Base-by-base conservation (phyloP, 129 eudicot genomes). In the Tagetes erecta region DNA sequence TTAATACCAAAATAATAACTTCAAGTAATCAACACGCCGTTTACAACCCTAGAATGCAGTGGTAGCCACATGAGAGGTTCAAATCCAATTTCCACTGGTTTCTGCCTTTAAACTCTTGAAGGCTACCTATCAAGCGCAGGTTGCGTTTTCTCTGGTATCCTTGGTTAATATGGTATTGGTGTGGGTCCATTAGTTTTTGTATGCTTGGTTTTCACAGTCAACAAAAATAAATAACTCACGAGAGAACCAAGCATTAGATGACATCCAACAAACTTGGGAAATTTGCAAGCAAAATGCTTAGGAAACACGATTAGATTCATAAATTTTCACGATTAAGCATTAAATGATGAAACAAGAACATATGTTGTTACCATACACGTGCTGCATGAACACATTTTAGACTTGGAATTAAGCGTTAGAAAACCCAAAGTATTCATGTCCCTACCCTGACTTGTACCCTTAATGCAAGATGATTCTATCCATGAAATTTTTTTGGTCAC, bases 191-290 rank as follows among this genome's bases (percentile, higher is more conserved):
- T 20, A 20, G 38, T 58, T 30, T 58, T 1, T 5, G 2, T 1
- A 39, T 31, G 64, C 36, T 13, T 1, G 1, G 39, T 31, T 55
- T 5, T 58, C 64, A 58, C 64, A 33, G 5, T 31, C 33, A 58
- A 30, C 10, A 10, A 34, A 59, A 8, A 33, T 33, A 59, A 36
- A 0, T 62, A 33, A 60, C 1, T 12, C 35, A 58, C 33, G 40
- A 51, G 74, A 14, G 74, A 49, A 47, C 74, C 47, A 50, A 70
- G n/a, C 74, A 36, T 35, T n/a, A 36, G 51, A 70, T 37, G 64
- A 49, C 5, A 70, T 6, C 46, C 10, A 8, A 36, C 47, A 70
- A 70, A 70, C 49, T 51, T 70, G 41, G 74, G 36, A 70, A 36
- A 36, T 52, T 35, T 51, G 40, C 30, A 62, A 62, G 10, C 37